Evolutionary conservation across 176 grass and related monocot genomes (phyloP), one percentile per base, ranked within the genome.

Genomic region (Luzula sylvatica): DNA sequence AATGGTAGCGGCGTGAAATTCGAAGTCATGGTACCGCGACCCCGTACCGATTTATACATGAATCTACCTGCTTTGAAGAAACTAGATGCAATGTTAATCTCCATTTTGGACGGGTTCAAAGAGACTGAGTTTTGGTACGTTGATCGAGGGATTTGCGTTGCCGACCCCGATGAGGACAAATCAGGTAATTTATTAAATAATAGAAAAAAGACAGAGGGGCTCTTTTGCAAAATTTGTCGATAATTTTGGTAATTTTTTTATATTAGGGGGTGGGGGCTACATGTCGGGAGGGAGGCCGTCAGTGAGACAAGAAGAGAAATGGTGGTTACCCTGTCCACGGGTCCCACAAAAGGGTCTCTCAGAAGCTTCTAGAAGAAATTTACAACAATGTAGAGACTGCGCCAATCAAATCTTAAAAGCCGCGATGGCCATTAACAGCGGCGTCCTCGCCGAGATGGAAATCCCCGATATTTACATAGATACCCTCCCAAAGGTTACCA

Each of bases 371-470:
- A 70, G 92, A 73, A 90, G 83, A 75, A 87, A 82, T 60, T 50
- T 98, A 72, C 86, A 98, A 41, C 86, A 87, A 32, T 86, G 75
- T 42, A 78, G 86, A 75, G 92, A 98, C 68, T 90, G 92, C 23
- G 82, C 78, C 0, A 98, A 98, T 65, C 92, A 98, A 81, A 98
- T 98, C 56, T 29, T 98, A 11, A 98, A 98, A 75, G 92, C 92
- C 0, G 86, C 92, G 5, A 87, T 98, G 92, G 86, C 92, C 1
- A 98, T 98, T 64, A 98, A 98, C 56, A 90, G 86, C 17, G 86
- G 77, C 6, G 86, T 90, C 26, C 92, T 98, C 1, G 39, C 81
- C 1, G 86, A 98, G 75, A 98, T 87, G 92, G 86, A 98, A 64
- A 90, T 90, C 47, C 92, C 92, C 0, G 75, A 90, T 39, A 65